phyloP scores from a whole-genome alignment of 108 stramenopile species.

The Craspedostauros australis region DNA sequence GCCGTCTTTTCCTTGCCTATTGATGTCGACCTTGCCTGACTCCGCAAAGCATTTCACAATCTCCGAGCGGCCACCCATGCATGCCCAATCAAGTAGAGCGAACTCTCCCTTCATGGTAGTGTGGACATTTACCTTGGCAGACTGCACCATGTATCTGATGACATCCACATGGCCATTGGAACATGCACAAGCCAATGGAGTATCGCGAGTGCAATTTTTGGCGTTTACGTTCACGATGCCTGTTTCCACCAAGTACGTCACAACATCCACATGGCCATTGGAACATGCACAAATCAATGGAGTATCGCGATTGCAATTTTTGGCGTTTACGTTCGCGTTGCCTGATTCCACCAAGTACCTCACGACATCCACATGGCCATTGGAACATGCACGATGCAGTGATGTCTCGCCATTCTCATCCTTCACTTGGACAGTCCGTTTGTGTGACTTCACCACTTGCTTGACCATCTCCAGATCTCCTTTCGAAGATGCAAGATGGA shows the following conservation, averaged over 20 bases:
- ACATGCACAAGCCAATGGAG: no score
- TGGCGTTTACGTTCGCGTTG: background rate
- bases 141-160: no score
- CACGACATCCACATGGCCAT: background rate
- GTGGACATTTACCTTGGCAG: no score
- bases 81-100: slow-evolving; percentile 4
- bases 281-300: background rate
- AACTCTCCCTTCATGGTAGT: no score
- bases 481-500: no score
- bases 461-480: no score
- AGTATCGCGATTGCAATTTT: background rate
- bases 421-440: no score
- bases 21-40: no score
- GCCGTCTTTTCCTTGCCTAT: no score
- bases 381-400: background rate
- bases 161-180: no score
- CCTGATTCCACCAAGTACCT: background rate
- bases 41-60: background rate
- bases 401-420: no score
- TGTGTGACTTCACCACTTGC: no score
- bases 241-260: background rate
- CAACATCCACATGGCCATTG: background rate
- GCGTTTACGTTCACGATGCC: background rate
- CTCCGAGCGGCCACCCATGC: background rate
- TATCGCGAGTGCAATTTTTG: background rate